A percentile compares a stretch with the other conserved stretches of the same genome.
phyloP scores from a whole-genome alignment of 139 green algal species.

The Chlorella vulgaris region DNA sequence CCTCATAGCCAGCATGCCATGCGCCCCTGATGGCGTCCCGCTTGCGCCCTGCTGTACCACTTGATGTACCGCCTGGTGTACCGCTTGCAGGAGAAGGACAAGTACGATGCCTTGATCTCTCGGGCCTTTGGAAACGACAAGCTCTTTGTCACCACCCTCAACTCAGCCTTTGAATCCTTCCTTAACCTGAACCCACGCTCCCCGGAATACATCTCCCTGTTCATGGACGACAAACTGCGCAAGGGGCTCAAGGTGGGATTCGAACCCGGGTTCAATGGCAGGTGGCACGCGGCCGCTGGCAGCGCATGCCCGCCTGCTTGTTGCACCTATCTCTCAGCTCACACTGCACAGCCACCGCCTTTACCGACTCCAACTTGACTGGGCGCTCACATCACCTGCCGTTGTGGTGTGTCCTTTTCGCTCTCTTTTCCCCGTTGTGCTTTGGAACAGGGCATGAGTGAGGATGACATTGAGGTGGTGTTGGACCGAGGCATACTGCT shows the following conservation, averaged over 20 bases:
- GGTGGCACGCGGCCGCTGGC: too few relatives aligned
- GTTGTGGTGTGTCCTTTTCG: too few relatives aligned
- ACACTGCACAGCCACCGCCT: too few relatives aligned
- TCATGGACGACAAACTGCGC: conserved; percentile 95
- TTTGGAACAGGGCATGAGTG: conserved; percentile 64
- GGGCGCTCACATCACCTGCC: too few relatives aligned
- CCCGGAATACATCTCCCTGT: conserved; percentile 96
- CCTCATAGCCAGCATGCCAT: too few relatives aligned
- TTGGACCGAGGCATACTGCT: conserved; percentile 95
- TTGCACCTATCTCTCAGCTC: too few relatives aligned
- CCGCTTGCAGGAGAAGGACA: conserved; percentile 61
- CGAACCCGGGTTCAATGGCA: too few relatives aligned
- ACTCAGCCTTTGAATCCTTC: conserved; percentile 93
- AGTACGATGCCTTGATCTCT: conserved; percentile 89
- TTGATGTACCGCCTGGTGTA: neutral
- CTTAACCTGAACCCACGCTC: conserved; percentile 91
- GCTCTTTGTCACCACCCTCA: conserved; percentile 88
- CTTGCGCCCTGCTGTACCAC: too few relatives aligned
- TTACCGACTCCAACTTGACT: too few relatives aligned
- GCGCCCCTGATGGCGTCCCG: too few relatives aligned
- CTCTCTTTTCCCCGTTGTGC: neutral
- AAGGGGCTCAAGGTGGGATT: conserved; percentile 56
- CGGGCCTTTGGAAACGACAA: conserved; percentile 86
- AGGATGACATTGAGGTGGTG: conserved; percentile 87
- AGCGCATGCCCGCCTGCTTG: too few relatives aligned